Conservation (phyloP, 1,284 basidiomycete genomes). For the Lignosus rhinocerotis region DNA sequence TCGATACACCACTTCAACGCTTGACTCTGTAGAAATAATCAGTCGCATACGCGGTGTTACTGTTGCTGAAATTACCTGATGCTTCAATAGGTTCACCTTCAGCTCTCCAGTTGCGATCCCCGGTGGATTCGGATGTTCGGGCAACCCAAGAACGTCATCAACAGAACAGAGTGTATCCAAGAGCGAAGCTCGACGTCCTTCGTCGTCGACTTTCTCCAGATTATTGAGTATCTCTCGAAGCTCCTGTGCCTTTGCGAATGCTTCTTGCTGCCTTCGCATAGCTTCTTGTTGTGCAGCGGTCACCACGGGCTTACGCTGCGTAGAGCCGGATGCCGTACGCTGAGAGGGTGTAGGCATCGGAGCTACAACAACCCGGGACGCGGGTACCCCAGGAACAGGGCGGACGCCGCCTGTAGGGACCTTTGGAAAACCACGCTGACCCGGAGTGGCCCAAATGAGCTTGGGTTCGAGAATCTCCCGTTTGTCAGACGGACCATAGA, state of each 20-base stretch:
- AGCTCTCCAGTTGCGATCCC: slow-evolving; percentile 63
- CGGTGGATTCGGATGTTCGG: slow-evolving; percentile 68
- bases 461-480: slow-evolving; percentile 61
- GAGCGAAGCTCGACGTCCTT: slow-evolving; percentile 67
- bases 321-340: slow-evolving; percentile 4
- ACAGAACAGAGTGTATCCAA: slow-evolving; percentile 68
- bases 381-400: slow-evolving; percentile 27
- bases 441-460: slow-evolving; percentile 75
- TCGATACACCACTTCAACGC: slow-evolving; percentile 79
- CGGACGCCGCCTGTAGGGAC: slow-evolving; percentile 24
- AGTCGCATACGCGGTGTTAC: slow-evolving; percentile 5
- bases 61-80: slow-evolving; percentile 56
- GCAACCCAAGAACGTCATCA: slow-evolving; percentile 69
- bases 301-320: slow-evolving; percentile 14
- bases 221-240: slow-evolving; percentile 63
- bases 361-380: slow-evolving; percentile 12
- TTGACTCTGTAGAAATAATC: slow-evolving; percentile 53
- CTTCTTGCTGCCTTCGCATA: slow-evolving; percentile 35
- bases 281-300: slow-evolving; percentile 31
- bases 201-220: slow-evolving; percentile 78
- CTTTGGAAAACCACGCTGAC: slow-evolving; percentile 53
- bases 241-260: slow-evolving; percentile 59
- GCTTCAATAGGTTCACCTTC: slow-evolving; percentile 71
- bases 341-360: slow-evolving; percentile 6
- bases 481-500: slow-evolving; percentile 67